Base-by-base conservation (phyloP, 2,329 filamentous ascomycete genomes). In the Polychaeton citri region DNA sequence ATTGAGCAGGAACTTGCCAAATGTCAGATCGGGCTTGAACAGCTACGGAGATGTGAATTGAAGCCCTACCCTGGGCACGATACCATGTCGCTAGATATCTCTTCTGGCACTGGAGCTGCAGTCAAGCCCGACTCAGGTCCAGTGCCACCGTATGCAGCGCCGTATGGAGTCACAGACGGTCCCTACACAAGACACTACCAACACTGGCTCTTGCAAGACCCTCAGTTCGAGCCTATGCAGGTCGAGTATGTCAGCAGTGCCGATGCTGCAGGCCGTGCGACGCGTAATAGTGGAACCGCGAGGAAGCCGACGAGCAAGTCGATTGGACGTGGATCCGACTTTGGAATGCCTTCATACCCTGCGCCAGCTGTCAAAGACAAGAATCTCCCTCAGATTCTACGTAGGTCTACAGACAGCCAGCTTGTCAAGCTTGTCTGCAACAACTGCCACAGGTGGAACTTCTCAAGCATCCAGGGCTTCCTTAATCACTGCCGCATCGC, bases 401-500 rank as follows among this genome's bases (percentile, higher is more conserved):
- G 85, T 61, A 80, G 86, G 49, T 79, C 81, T 36, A 73, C 70
- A 15, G 87, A 96, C 60, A 83, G 83, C 38, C 71, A 83, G 53
- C 77, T 79, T 44, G 88, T 96, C 44, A 92, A 93, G 61, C 71
- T 96, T 33, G 80, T 93, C 43, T 98, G 90, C 65, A 64, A 63
- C 30, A 81, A 90, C 57, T 96, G 90, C 60, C 72, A 85, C 34
- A 74, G 88, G 44, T 83, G 85, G 56, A 84, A 95, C 58, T 96
- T 96, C 54, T 87, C 81, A 38, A 96, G 87, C 63, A 92, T 87
- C 0, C 90, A 96, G 59, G 90, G 90, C n/a, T 96, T 96, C 62
- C 90, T 98, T 64, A 98, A 98, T 54, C 90, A 98, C 56, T 96
- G 88, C 57, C 85, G 90, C 38, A 96, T 98, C 50, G 86, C 87